phyloP scores from a whole-genome alignment of 805 yeast genomes.

The Teunomyces aglyptinius region DNA sequence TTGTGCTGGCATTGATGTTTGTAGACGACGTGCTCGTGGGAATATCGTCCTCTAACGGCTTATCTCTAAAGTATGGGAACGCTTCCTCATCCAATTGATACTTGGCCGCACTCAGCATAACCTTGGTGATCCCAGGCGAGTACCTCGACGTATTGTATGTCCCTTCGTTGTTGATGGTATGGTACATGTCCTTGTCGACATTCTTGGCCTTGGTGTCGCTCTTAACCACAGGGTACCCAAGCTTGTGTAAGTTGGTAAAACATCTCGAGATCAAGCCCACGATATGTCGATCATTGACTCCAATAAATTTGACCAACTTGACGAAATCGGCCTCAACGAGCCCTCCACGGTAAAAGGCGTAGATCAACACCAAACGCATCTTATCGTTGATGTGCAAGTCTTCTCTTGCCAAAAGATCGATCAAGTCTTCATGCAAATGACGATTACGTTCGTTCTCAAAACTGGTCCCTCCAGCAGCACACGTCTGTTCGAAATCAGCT shows the following conservation, averaged over 20 bases:
- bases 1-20: not conserved
- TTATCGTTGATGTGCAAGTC: conserved; percentile 62
- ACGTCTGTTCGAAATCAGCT: conserved; percentile 83
- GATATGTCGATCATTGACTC: conserved; percentile 45
- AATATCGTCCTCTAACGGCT: conserved; percentile 55
- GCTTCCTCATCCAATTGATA: conserved; percentile 53
- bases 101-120: conserved; percentile 50
- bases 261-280: conserved; percentile 56
- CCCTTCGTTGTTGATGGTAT: conserved; percentile 52
- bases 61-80: conserved; percentile 76
- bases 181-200: conserved; percentile 51
- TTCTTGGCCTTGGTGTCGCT: conserved; percentile 39
- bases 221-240: conserved; percentile 60
- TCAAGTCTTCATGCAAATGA: conserved; percentile 58
- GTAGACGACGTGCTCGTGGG: conserved; percentile 14
- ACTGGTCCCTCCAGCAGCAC: conserved; percentile 69
- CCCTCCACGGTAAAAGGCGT: conserved; percentile 81
- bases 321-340: conserved; percentile 67
- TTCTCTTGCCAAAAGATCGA: conserved; percentile 50
- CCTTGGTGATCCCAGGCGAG: conserved; percentile 64
- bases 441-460: conserved; percentile 64
- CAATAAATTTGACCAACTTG: conserved; percentile 61
- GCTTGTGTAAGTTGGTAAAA: conserved; percentile 39
- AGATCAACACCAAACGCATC: conserved; percentile 68
- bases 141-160: conserved; percentile 68